Conservation (phyloP, 495 filamentous ascomycete species). For the Xeromyces bisporus region DNA sequence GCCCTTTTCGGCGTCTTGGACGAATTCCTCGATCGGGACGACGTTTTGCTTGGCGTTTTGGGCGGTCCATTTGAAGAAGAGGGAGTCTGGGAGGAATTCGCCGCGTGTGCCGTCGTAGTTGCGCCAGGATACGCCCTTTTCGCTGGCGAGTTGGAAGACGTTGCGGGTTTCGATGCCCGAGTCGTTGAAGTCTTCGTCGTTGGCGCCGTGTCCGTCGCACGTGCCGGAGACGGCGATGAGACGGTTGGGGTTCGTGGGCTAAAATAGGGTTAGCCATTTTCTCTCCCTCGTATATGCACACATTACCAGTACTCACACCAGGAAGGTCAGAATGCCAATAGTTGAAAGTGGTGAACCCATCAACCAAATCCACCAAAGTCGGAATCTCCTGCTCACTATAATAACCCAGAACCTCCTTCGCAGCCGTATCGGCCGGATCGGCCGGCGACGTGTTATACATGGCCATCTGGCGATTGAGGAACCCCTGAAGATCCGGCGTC, state of each 20-base stretch:
- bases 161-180: conserved; percentile 1
- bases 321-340: conserved; percentile 34
- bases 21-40: conserved; percentile 18
- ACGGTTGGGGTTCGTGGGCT: conserved; percentile 35
- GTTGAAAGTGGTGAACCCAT: conserved; percentile 36
- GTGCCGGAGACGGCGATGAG: conserved; percentile 29
- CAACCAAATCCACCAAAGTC: conserved; percentile 27
- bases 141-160: conserved; percentile 32
- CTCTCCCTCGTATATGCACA: no score
- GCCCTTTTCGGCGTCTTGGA: conserved; percentile 21
- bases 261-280: conserved; percentile 4
- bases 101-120: conserved; percentile 31
- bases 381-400: conserved; percentile 33
- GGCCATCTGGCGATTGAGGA: conserved; percentile 31
- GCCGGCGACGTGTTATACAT: conserved; percentile 15
- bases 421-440: conserved; percentile 20
- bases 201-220: conserved; percentile 28
- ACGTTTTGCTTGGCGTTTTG: conserved; percentile 15
- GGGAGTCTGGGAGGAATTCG: conserved; percentile 13
- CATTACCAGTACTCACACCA: conserved; percentile 28
- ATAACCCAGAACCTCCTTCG: conserved; percentile 33
- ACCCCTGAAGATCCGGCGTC: conserved; percentile 22
- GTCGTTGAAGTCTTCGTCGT: conserved; percentile 22
- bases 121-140: conserved; percentile 27
- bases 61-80: conserved; percentile 28